Conservation (phyloP, 192 early-diverging fungal species). For the Coemansia pectinata region DNA sequence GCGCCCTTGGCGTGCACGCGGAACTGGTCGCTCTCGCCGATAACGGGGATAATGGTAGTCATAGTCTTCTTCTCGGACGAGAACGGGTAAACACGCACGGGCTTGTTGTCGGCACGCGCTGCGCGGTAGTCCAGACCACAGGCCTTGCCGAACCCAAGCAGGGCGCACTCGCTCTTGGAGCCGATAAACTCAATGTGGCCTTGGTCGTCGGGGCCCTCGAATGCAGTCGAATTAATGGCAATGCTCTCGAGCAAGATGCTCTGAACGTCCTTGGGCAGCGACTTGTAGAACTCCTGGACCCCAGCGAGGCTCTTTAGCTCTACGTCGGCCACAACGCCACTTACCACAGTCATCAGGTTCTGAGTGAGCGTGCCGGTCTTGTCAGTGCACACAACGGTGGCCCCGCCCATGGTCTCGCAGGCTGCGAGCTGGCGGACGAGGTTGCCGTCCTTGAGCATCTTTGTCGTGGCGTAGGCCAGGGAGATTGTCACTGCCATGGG, state of each 20-base stretch:
- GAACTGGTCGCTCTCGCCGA: conserved; percentile 50
- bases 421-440: conserved; percentile 93
- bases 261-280: conserved; percentile 52
- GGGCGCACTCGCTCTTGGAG: conserved; percentile 95
- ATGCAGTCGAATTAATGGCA: conserved; percentile 83
- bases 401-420: conserved; percentile 99
- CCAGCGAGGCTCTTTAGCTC: conserved; percentile 53
- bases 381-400: conserved; percentile 97
- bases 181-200: conserved; percentile 67
- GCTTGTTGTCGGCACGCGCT: conserved; percentile 62
- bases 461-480: conserved; percentile 87
- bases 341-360: conserved; percentile 96
- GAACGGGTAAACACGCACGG: conserved; percentile 83
- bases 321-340: conserved; percentile 61
- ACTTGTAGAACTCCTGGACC: conserved; percentile 54
- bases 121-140: conserved; percentile 64
- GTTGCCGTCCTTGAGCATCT: conserved; percentile 97
- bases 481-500: conserved; percentile 96
- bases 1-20: conserved; percentile 95
- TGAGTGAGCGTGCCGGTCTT: conserved; percentile 99
- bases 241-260: conserved; percentile 67
- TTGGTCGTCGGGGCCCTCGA: conserved; percentile 36
- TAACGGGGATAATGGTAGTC: conserved; percentile 75
- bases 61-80: conserved; percentile 91
- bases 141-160: conserved; percentile 72